Conservation (phyloP, 345 rosid species). For the Citrus cavaleriei region DNA sequence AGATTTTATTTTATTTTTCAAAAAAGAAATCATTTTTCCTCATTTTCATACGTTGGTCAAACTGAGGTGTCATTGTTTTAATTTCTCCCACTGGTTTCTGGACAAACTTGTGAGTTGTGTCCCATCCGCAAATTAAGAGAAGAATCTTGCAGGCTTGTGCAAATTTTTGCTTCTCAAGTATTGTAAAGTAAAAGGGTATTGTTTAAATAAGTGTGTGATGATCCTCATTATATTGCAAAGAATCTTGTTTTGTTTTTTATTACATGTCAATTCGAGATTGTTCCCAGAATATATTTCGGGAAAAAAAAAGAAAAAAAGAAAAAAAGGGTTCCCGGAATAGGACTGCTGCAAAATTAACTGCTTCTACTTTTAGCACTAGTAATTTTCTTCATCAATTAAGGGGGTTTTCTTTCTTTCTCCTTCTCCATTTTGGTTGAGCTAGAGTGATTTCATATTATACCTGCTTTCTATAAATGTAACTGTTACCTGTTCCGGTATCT, state of each 20-base stretch:
- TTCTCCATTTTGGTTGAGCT: neutral
- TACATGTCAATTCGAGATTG: slow-evolving; percentile 5
- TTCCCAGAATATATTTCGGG: neutral
- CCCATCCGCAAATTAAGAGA: slow-evolving; percentile 9
- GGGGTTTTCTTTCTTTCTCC: neutral
- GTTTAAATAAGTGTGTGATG: slow-evolving; percentile 10
- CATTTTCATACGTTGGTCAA: slow-evolving; percentile 4
- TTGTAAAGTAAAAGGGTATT: neutral
- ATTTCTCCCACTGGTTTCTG: slow-evolving; percentile 7
- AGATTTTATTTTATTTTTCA: neutral
- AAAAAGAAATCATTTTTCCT: neutral
- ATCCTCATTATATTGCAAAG: slow-evolving; percentile 9
- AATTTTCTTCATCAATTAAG: neutral
- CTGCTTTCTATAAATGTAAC: neutral
- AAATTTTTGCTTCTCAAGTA: slow-evolving; percentile 9
- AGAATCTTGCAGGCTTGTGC: slow-evolving; percentile 13
- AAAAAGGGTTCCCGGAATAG: slow-evolving; percentile 4
- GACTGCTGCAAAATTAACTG: slow-evolving; percentile 8
- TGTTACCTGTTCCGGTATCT: neutral
- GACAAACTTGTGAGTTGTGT: neutral
- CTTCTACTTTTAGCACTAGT: neutral
- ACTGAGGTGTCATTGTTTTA: slow-evolving; percentile 7
- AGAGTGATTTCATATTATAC: neutral
- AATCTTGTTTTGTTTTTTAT: slow-evolving; percentile 12
- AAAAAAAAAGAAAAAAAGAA: too few species aligned